Base-by-base conservation (phyloP, 192 early-diverging fungal genomes). In the Spizellomyces punctatus region DNA sequence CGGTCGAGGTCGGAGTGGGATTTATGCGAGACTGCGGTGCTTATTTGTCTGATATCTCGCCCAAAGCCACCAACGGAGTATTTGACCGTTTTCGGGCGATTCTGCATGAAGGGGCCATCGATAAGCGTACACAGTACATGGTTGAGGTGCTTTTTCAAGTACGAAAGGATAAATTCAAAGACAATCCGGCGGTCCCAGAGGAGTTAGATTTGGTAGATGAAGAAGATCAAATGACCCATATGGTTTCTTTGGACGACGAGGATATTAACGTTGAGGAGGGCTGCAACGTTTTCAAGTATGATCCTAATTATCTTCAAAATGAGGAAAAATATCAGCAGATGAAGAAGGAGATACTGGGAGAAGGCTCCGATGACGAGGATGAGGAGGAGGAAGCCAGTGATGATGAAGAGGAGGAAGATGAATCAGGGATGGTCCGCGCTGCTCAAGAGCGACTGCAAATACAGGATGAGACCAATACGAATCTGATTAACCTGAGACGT, bases 41-140 rank as follows among this genome's bases (percentile, higher is more conserved):
- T 5, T 90, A 91, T 74, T 73, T 98, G 43, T 79, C 89, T n/a
- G 91, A 92, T 27, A 89, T 90, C 9, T 85, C 90, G 5, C 86
- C 93, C 5, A 83, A 82, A 16, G 91, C 92, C 4, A 89, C 89
- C 58, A 91, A 92, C 69, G 90, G 89, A 19, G 89, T 96, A 22
- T 98, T 94, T 80, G 95, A 98, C 70, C 88, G 95, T 6, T 93
- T 98, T 71, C 86, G 95, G 27, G 88, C 91, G 5, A 94, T 97
- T 58, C 77, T 98, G 46, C 95, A 98, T 72, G 95, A 98, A 73
- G 94, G 93, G 8, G 85, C 89, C 46, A 94, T 98, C 55, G 95
- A 97, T 64, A 95, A 94, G 74, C 92, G 96, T 71, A 89, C 93
- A 6, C 95, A 98, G 78, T 94, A 97, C 68, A 98, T 97, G 95